A percentile compares a stretch with the other conserved stretches of the same genome.
Conservation (phyloP, 2,329 filamentous ascomycete genomes). For the Fonsecaea pedrosoi region DNA sequence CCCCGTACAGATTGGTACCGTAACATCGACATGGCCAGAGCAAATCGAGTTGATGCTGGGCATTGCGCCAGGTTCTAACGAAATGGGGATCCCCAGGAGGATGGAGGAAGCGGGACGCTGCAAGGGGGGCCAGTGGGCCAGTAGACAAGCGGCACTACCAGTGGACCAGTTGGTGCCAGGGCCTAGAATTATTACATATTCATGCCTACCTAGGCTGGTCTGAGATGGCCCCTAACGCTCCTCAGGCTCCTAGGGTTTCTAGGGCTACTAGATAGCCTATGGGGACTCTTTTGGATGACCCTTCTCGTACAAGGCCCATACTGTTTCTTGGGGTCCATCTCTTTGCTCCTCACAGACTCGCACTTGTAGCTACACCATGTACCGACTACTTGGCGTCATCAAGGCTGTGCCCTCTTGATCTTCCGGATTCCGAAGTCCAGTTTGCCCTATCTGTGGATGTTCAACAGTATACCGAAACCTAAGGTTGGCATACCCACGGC, state of each 20-base stretch:
- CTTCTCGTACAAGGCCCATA: background rate
- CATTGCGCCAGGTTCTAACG: background rate
- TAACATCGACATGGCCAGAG: background rate
- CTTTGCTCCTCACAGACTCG: background rate
- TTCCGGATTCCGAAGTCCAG: conserved; percentile 16
- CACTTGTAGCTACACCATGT: no score
- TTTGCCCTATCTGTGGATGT: conserved; percentile 3
- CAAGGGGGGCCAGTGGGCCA: background rate
- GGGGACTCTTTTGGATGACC: background rate
- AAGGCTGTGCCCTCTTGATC: conserved; percentile 12
- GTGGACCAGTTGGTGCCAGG: background rate
- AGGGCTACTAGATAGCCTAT: background rate
- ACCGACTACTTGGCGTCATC: background rate
- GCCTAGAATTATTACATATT: conserved; percentile 8
- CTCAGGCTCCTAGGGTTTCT: background rate
- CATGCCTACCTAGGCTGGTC: background rate
- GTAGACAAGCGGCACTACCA: background rate
- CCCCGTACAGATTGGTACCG: background rate
- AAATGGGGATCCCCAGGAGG: background rate
- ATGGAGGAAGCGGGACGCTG: background rate
- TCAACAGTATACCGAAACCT: background rate
- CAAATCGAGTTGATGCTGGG: background rate
- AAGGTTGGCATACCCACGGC: background rate
- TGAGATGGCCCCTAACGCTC: background rate
- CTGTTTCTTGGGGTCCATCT: background rate